Base-by-base conservation (phyloP, 495 filamentous ascomycete genomes). In the Cladorrhinum samala region DNA sequence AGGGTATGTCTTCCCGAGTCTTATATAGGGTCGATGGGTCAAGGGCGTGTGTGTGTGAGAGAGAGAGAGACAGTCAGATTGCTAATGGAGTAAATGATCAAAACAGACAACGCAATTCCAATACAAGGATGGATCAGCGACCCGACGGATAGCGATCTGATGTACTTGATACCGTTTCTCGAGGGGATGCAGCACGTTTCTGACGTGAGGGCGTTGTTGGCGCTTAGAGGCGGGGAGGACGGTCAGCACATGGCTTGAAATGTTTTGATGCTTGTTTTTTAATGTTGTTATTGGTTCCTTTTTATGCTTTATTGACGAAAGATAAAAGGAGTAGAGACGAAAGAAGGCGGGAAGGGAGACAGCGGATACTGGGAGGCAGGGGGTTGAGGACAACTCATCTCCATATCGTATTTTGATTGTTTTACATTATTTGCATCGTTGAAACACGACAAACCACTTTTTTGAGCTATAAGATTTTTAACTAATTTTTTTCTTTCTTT, bases 141-240 rank as follows among this genome's bases (percentile, higher is more conserved):
- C 71, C 89, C 89, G 19, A 93, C 89, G 16, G 89, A 95, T 70
- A 86, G 89, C 62, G 91, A 93, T 62, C 75, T 98, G 30, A 75
- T 96, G 64, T 89, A 96, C 68, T 75, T 98, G 40, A 81, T 98
- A 50, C 93, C 93, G n/a, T 77, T 96, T 60, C 75, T 98, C 38
- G 93, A 97, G 72, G 92, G 88, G 21, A 72, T 98, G 64, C 94
- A 97, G 70, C 94, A 96, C 75, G 91, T 89, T 52, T 95, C 87
- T 18, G 93, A 98, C 72, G 93, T 97, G 25, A 81, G 93, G 43
- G 90, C 93, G 42, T 73, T 96, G 47, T 72, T 97, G 57, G 89
- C 88, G 33, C 76, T 98, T 60, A 81, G 91, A 55, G 85, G 91
- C 60, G 93, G 93, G 8, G 88, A 98, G 60, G 77, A 79, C 54